Evolutionary conservation across 176 grass and related monocot genomes (phyloP).

Genomic region (Chrysopogon serrulatus): DNA sequence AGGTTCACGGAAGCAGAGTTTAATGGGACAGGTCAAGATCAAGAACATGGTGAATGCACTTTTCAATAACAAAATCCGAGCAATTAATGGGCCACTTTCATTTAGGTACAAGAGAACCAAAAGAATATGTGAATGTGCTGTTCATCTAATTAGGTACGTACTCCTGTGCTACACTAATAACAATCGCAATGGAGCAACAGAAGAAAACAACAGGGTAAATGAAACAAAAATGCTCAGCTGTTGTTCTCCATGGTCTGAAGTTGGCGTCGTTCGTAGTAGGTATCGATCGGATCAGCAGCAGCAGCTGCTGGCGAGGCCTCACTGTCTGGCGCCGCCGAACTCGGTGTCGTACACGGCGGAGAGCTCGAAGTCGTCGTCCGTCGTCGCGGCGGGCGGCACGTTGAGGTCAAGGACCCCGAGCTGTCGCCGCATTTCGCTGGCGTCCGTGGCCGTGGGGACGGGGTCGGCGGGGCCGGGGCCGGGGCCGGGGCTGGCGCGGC

Average conservation of each 20-base stretch:
- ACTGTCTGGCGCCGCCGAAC: constrained; percentile 33
- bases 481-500: background rate
- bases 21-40: background rate
- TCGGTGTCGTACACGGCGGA: constrained; percentile 81
- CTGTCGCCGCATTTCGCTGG: constrained; percentile 33
- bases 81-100: background rate
- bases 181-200: background rate
- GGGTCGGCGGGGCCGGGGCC: background rate
- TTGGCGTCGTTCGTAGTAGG: background rate
- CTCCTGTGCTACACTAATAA: background rate
- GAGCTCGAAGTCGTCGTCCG: constrained; percentile 83
- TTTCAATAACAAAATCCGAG: background rate
- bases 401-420: constrained; percentile 80
- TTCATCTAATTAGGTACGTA: constrained; percentile 14
- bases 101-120: constrained; percentile 18
- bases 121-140: constrained; percentile 9
- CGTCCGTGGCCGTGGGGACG: background rate
- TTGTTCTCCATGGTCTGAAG: constrained; percentile 19
- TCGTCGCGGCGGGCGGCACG: constrained; percentile 45
- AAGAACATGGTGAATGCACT: constrained; percentile 5
- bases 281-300: background rate
- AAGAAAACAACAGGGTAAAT: background rate
- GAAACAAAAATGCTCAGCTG: background rate
- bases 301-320: constrained; percentile 21
- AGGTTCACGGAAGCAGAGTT: background rate